phyloP scores from a whole-genome alignment of 805 yeast genomes.

The Sungouiozyma intestinalis region DNA sequence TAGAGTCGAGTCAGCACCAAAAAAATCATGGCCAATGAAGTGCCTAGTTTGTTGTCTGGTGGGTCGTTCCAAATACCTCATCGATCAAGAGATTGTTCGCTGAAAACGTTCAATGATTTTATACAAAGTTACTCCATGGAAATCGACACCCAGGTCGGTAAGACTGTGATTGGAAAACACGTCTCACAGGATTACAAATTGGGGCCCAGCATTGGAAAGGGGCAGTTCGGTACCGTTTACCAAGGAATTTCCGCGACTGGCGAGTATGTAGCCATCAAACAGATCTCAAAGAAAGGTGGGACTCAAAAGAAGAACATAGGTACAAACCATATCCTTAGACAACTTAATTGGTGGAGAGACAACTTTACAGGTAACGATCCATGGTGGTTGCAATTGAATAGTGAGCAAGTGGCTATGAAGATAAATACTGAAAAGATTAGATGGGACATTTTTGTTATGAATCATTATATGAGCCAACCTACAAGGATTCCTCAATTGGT shows the following conservation, averaged over 20 bases:
- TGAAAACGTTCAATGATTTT: slow-evolving; percentile 3
- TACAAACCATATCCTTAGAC: slow-evolving; percentile 24
- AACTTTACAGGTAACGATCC: slow-evolving; percentile 10
- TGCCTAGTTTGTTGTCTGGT: background rate
- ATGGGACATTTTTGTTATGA: slow-evolving; percentile 25
- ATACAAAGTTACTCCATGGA: slow-evolving; percentile 1
- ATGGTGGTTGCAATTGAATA: slow-evolving; percentile 12
- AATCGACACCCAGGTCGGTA: background rate
- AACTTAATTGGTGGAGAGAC: slow-evolving; percentile 17
- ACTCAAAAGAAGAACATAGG: slow-evolving; percentile 19
- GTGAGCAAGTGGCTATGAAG: slow-evolving; percentile 19
- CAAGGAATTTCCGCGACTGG: slow-evolving; percentile 10
- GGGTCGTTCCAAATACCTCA: background rate
- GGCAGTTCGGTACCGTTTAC: slow-evolving; percentile 27
- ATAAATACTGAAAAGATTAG: slow-evolving; percentile 24
- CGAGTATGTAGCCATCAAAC: slow-evolving; percentile 21
- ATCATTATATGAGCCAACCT: background rate
- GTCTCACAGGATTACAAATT: slow-evolving; percentile 5
- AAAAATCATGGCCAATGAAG: background rate
- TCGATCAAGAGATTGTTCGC: background rate
- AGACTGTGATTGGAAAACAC: background rate
- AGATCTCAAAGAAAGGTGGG: slow-evolving; percentile 15
- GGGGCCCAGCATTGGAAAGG: slow-evolving; percentile 17
- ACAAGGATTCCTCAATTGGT: background rate
- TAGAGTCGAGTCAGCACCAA: no score